Evolutionary conservation across 2,329 filamentous ascomycete species (phyloP).

Genomic region (Myriosclerotinia curreyana): DNA sequence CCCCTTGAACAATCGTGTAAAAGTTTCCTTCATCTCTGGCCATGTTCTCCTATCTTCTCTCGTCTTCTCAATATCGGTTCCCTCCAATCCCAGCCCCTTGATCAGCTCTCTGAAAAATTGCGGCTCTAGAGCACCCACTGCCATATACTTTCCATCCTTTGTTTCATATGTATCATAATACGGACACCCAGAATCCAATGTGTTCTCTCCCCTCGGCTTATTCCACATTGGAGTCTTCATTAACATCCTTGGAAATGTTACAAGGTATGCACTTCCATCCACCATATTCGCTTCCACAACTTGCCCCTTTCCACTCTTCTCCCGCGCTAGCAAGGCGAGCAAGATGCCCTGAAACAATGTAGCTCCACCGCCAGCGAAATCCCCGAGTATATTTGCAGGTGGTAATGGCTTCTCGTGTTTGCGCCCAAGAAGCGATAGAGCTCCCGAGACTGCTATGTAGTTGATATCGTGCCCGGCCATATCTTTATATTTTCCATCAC

Average conservation of each 20-base stretch:
- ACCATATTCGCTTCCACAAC: conserved; percentile 98
- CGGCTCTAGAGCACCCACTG: conserved; percentile 87
- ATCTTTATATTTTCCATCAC: conserved; percentile 76
- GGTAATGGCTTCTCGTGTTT: conserved; percentile 67
- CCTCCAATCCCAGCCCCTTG: conserved; percentile 60
- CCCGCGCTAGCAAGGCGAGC: conserved; percentile 69
- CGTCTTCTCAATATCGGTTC: conserved; percentile 49
- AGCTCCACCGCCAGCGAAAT: conserved; percentile 87
- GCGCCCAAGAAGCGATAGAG: conserved; percentile 72
- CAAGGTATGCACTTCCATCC: conserved; percentile 77
- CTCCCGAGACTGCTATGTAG: conserved; percentile 85
- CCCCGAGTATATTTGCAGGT: conserved; percentile 80
- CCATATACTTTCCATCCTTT: conserved; percentile 72
- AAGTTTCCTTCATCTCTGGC: conserved; percentile 60
- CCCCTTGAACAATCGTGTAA: conserved; percentile 62
- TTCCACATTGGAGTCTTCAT: conserved; percentile 62
- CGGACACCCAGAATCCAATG: conserved; percentile 79
- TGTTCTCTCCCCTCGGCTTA: conserved; percentile 66
- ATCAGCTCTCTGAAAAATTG: conserved; percentile 74
- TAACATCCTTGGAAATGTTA: conserved; percentile 70
- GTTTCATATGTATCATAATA: conserved; percentile 91
- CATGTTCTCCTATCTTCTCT: conserved; percentile 63
- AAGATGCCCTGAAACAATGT: conserved; percentile 79
- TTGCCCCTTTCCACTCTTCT: conserved; percentile 67
- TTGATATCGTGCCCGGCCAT: conserved; percentile 98